These are phyloP conservation scores for Fusarium sp. DNA, from an alignment of 2,329 filamentous ascomycete species.

Conservation along the genomic window DNA sequence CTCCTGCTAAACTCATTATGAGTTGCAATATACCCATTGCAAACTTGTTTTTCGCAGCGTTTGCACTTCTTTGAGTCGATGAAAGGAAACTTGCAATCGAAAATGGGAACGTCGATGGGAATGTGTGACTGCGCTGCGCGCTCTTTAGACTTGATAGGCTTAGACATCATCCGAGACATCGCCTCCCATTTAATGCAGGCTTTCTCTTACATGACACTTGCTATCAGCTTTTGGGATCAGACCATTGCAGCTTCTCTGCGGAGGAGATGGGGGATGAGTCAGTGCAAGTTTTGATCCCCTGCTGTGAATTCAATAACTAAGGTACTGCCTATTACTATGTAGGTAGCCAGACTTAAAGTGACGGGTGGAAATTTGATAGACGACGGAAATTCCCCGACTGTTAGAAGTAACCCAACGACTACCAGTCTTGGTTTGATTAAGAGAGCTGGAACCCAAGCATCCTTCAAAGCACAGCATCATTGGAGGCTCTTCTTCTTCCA, in stretches of 20 bases:
- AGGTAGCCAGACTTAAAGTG: too few relatives aligned
- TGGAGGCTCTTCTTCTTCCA: neutral
- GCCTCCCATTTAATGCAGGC: neutral
- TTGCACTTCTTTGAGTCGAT: too few relatives aligned
- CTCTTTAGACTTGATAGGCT: neutral
- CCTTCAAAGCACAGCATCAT: neutral
- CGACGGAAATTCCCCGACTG: neutral
- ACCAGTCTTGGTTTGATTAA: neutral
- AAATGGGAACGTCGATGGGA: too few relatives aligned
- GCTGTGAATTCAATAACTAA: neutral
- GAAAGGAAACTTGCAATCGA: too few relatives aligned
- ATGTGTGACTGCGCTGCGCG: too few relatives aligned
- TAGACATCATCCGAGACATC: neutral
- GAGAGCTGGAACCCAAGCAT: neutral
- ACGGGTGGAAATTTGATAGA: neutral
- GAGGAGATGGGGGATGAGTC: neutral
- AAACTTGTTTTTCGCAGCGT: too few relatives aligned
- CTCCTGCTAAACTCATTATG: rapidly evolving
- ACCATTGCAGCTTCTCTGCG: neutral
- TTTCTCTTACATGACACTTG: neutral
- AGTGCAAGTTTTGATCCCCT: neutral
- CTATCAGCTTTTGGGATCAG: neutral
- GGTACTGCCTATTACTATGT: neutral
- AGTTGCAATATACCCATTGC: neutral
- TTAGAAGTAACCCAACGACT: rapidly evolving